A percentile compares a stretch with the other conserved stretches of the same genome.
Evolutionary conservation across 2,329 filamentous ascomycete species (phyloP).

Genomic region (Lachnum nothofagi): DNA sequence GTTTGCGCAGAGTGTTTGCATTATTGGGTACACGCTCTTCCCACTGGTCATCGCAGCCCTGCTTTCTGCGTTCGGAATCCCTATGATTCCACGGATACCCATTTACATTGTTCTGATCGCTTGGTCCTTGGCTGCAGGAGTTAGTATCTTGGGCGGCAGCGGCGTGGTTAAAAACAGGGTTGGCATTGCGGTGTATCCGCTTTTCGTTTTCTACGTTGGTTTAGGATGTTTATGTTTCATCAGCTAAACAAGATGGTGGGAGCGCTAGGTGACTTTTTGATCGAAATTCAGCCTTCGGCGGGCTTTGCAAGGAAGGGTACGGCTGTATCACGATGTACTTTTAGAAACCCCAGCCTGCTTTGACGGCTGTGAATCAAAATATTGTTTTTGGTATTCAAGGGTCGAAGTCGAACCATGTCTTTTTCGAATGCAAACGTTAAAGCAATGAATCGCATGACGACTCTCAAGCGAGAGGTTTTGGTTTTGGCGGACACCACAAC

Average conservation of each 20-base stretch:
- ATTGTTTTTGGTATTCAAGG: not conserved
- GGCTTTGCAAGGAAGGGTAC: too few relatives aligned
- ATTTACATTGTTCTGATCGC: conserved; percentile 82
- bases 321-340: too few relatives aligned
- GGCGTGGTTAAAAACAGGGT: conserved; percentile 94
- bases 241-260: conserved; percentile 50
- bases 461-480: not conserved
- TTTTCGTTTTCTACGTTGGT: conserved; percentile 91
- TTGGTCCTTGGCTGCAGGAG: conserved; percentile 91
- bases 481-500: not conserved
- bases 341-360: not conserved
- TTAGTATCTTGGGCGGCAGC: conserved; percentile 92
- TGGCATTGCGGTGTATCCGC: conserved; percentile 85
- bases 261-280: not conserved
- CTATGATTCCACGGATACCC: conserved; percentile 77
- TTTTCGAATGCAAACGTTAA: not conserved
- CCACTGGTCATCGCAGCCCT: conserved; percentile 89
- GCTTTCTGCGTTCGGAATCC: conserved; percentile 76
- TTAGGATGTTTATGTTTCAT: conserved; percentile 96
- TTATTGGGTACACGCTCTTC: conserved; percentile 97
- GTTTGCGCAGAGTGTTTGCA: conserved; percentile 94
- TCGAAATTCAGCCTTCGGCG: not conserved
- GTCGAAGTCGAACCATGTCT: not conserved
- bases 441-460: not conserved
- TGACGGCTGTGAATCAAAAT: not conserved